Evolutionary conservation across 1,284 basidiomycete species (phyloP), one percentile per base, ranked within the genome.

Genomic region (Microbotryomycetes sp.): DNA sequence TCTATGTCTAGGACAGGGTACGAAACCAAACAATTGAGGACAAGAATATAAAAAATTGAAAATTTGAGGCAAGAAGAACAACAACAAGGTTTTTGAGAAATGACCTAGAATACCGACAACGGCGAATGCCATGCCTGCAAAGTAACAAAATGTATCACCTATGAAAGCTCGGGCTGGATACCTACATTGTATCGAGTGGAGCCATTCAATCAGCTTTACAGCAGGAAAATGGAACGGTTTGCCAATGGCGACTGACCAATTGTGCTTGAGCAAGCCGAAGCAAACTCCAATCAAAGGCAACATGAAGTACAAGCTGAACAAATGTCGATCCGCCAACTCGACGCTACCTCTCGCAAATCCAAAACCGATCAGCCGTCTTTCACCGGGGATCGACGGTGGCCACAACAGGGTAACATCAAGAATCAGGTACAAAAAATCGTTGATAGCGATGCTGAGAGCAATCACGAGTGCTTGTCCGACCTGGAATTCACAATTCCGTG

Each of bases 51-150:
- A 56, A 72, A 99, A 99, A 76, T 99, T 98, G 83, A 97, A 90
- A 66, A 97, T 88, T 74, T 99, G 96, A 4, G 96, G 96, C 32
- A 97, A 81, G 80, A 98, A 98, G 81, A 99, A 97, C 29, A 98
- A 80, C 54, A 97, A 81, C 4, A 99, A 79, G 0, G 94, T 99
- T 78, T 98, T 99, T 59, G 89, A 91, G 76, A 96, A 97, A 76
- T 99, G 96, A 0, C 89, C 92, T 72, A 94, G 88, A 65, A 97
- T 94, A 12, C 91, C 92, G 32, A 94, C 92, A 16, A 93, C 92
- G 0, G 93, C 87, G 73, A 97, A 96, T 0, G 92, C 90, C 92
- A 97, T 97, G 62, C 92, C 96, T 0, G 92, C 86, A 60, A 97
- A 87, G 77, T 99, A 99, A 77, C 96, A 98, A 46, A 97, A 83